Conservation (phyloP, 345 rosid genomes). For the Gossypium arboreum region DNA sequence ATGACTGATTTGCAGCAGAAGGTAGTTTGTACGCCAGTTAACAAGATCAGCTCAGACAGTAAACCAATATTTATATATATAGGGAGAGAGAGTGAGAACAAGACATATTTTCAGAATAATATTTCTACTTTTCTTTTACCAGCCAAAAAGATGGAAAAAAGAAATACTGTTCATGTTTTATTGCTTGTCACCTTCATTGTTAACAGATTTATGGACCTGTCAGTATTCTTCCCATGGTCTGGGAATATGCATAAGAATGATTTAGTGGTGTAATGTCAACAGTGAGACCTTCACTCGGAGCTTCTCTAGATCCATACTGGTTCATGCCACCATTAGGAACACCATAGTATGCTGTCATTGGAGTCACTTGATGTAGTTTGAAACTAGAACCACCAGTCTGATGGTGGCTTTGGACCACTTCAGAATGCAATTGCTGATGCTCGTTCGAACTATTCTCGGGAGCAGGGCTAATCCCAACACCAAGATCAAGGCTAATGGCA, state of each 20-base stretch:
- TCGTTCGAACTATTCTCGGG: constrained; percentile 42
- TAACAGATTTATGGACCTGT: constrained; percentile 58
- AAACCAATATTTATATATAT: not conserved
- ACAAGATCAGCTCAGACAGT: constrained; percentile 18
- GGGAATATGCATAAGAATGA: constrained; percentile 70
- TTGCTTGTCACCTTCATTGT: constrained; percentile 11
- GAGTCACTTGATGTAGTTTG: constrained; percentile 46
- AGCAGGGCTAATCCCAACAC: constrained; percentile 77
- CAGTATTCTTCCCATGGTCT: constrained; percentile 68
- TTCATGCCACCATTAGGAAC: constrained; percentile 48
- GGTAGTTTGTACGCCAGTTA: not conserved
- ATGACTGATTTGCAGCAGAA: constrained; percentile 12
- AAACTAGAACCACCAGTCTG: constrained; percentile 42
- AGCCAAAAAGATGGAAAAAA: constrained; percentile 12
- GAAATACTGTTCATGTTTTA: constrained; percentile 19
- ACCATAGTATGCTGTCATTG: constrained; percentile 45
- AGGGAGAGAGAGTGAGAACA: not conserved
- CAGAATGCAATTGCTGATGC: constrained; percentile 42
- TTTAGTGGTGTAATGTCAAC: constrained; percentile 45
- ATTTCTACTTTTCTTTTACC: constrained; percentile 22
- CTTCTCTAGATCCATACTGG: constrained; percentile 35
- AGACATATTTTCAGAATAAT: constrained; percentile 13
- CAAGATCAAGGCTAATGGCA: constrained; percentile 87
- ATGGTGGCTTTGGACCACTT: constrained; percentile 37
- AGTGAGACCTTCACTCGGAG: constrained; percentile 33